A percentile compares a stretch with the other conserved stretches of the same genome.
These are phyloP conservation scores for Hemileccinum impolitum DNA, from an alignment of 768 basidiomycete genomes.

Conservation along the genomic window DNA sequence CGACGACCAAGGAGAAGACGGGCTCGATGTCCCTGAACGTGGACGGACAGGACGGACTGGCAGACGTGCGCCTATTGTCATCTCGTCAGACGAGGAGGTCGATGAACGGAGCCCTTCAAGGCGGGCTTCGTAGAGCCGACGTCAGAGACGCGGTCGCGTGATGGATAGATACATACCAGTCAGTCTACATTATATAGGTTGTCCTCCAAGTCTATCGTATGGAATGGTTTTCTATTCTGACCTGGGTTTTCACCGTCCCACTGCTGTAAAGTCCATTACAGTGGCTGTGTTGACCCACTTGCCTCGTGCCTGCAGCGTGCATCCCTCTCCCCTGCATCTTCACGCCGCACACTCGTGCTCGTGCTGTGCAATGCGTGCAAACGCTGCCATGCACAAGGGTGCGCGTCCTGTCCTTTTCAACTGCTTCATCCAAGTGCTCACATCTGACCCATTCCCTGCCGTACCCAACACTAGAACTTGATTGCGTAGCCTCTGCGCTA, in stretches of 20 bases:
- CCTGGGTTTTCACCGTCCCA: too few relatives aligned
- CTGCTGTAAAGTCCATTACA: too few relatives aligned
- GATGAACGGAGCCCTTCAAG: background rate
- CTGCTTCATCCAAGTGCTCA: slow-evolving; percentile 16
- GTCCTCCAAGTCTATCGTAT: too few relatives aligned
- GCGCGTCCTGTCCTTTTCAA: slow-evolving; percentile 21
- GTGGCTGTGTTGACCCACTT: slow-evolving; percentile 2
- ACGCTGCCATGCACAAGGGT: slow-evolving; percentile 26
- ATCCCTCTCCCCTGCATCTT: slow-evolving; percentile 15
- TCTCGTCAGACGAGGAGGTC: slow-evolving; percentile 21
- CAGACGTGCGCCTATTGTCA: background rate
- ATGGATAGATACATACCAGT: background rate
- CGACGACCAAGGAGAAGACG: slow-evolving; percentile 14
- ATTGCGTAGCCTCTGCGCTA: slow-evolving; percentile 9
- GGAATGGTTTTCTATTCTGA: too few relatives aligned
- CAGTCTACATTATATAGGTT: background rate
- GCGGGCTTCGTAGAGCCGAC: background rate
- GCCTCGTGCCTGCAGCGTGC: slow-evolving; percentile 29
- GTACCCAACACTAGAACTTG: slow-evolving; percentile 1
- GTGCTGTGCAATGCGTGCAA: slow-evolving; percentile 23
- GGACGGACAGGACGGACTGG: background rate
- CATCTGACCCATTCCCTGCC: slow-evolving; percentile 3
- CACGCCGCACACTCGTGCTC: slow-evolving; percentile 32
- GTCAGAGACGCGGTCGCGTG: background rate
- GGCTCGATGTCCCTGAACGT: background rate